Percentiles rank a stretch among this genome's conserved stretches.
Evolutionary conservation across 2,329 filamentous ascomycete genomes (phyloP).

Genomic region (Pseudocercospora macadamiae): DNA sequence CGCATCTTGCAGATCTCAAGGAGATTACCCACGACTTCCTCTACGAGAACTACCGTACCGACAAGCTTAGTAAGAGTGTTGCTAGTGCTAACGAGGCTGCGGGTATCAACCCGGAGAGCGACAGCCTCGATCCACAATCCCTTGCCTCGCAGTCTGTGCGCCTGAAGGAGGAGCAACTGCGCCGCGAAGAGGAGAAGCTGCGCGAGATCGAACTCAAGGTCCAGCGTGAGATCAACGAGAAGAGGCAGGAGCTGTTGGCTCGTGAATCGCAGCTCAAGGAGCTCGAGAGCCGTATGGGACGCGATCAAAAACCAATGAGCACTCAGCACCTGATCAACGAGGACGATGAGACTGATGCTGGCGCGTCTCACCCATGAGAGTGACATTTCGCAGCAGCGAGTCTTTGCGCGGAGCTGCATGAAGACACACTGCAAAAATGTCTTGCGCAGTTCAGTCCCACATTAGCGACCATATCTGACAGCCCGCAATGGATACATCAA

Average conservation of each 20-base stretch:
- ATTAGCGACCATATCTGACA: conserved; percentile 1
- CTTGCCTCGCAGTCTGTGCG: conserved; percentile 95
- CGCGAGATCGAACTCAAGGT: conserved; percentile 99
- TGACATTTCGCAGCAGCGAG: neutral
- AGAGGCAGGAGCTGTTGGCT: conserved; percentile 95
- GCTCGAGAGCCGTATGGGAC: conserved; percentile 96
- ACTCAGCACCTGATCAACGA: conserved; percentile 23
- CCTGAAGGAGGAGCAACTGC: conserved; percentile 98
- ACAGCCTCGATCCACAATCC: conserved; percentile 95
- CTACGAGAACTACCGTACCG: conserved; percentile 99
- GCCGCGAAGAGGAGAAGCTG: conserved; percentile 99
- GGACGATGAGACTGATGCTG: conserved; percentile 30
- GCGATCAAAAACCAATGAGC: conserved; percentile 46
- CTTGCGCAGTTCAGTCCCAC: conserved; percentile 5
- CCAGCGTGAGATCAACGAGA: conserved; percentile 99
- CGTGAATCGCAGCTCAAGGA: conserved; percentile 98
- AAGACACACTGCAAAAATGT: too few relatives aligned
- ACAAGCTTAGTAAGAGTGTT: conserved; percentile 99
- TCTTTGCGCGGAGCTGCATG: too few relatives aligned
- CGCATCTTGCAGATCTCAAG: conserved; percentile 96
- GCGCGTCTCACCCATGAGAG: conserved; percentile 27
- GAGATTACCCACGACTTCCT: conserved; percentile 99
- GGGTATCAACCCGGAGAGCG: conserved; percentile 29
- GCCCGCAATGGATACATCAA: conserved; percentile 6
- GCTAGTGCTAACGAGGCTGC: conserved; percentile 68